Evolutionary conservation across 106 monocot species (phyloP), one percentile per base, ranked within the genome.

Genomic region (Iris macrosiphon): DNA sequence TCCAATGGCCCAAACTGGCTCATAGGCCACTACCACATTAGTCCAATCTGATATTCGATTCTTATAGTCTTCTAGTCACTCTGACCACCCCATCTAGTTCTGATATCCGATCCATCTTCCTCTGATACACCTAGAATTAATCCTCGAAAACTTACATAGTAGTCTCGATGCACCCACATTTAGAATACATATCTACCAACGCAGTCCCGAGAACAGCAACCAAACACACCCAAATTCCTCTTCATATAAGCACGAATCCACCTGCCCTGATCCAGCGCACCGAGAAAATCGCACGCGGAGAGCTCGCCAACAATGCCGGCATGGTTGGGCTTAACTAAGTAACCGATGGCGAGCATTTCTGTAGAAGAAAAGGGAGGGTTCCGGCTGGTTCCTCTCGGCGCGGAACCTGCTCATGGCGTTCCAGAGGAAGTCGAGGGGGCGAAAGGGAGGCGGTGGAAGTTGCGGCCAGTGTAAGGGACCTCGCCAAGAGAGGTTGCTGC

Each of bases 1-100:
- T 68, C 95, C 95, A 78, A 96, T 96, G 39, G 89, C 95, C 95
- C 95, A 96, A 59, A 96, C 95, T 61, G 95, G 95, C 55, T 96
- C 95, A 70, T 96, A 96, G 35, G 95, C 95, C 21, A 96, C 25
- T 22, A 96, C 95, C 19, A 96, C 77, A 59, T 96, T 80, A 25
- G 57, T 66, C 89, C 95, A 96, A 39, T 90, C 77, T 7, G 43
- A 59, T 57, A 90, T 79, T 27, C 47, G 46, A 11, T 78, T n/a
- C n/a, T n/a, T n/a, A n/a, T n/a, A n/a, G n/a, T n/a, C n/a, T n/a
- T n/a, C n/a, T n/a, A n/a, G n/a, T n/a, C n/a, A n/a, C n/a, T n/a
- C n/a, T n/a, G n/a, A n/a, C n/a, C n/a, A n/a, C n/a, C n/a, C n/a
- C n/a, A n/a, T n/a, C n/a, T n/a, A n/a, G n/a, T n/a, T n/a, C n/a